These are phyloP conservation scores for Tolypocladium paradoxum DNA, from an alignment of 2,329 filamentous ascomycete genomes.

Conservation along the genomic window DNA sequence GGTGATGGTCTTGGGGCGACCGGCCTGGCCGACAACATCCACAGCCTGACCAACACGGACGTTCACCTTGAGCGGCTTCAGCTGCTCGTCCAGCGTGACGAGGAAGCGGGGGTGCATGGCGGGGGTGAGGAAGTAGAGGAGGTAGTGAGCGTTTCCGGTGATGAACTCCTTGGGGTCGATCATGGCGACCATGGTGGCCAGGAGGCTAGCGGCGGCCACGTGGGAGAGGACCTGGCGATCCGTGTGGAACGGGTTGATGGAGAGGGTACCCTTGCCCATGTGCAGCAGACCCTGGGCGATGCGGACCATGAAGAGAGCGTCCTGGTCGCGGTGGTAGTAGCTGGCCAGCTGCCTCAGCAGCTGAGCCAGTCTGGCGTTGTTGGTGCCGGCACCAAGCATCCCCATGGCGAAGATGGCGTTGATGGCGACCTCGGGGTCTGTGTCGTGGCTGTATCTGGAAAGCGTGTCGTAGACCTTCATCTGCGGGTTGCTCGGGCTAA, in stretches of 20 bases:
- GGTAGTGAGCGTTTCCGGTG: conserved; percentile 64
- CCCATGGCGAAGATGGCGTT: conserved; percentile 99
- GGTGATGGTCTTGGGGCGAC: conserved; percentile 96
- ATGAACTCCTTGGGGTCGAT: conserved; percentile 88
- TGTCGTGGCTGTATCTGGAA: conserved; percentile 96
- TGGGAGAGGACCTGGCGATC: conserved; percentile 91
- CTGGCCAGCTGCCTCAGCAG: conserved; percentile 87
- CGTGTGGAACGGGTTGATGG: conserved; percentile 97
- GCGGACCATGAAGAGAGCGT: conserved; percentile 96
- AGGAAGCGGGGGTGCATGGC: conserved; percentile 97
- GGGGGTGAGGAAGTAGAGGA: conserved; percentile 93
- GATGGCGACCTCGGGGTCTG: conserved; percentile 94
- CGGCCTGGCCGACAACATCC: conserved; percentile 93
- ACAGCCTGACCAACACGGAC: conserved; percentile 96
- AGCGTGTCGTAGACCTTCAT: conserved; percentile 99
- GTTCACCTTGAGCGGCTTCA: conserved; percentile 89
- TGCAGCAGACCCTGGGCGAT: conserved; percentile 95
- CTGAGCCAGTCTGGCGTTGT: conserved; percentile 93
- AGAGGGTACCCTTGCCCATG: conserved; percentile 98
- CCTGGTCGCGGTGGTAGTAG: conserved; percentile 96
- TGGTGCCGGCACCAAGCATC: conserved; percentile 89
- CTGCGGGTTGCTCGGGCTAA: conserved; percentile 95
- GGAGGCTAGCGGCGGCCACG: conserved; percentile 78
- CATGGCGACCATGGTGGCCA: conserved; percentile 84
- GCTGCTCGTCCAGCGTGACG: conserved; percentile 87